Conservation (phyloP, 371 early-diverging fungal species). For the Massospora cicadina region DNA sequence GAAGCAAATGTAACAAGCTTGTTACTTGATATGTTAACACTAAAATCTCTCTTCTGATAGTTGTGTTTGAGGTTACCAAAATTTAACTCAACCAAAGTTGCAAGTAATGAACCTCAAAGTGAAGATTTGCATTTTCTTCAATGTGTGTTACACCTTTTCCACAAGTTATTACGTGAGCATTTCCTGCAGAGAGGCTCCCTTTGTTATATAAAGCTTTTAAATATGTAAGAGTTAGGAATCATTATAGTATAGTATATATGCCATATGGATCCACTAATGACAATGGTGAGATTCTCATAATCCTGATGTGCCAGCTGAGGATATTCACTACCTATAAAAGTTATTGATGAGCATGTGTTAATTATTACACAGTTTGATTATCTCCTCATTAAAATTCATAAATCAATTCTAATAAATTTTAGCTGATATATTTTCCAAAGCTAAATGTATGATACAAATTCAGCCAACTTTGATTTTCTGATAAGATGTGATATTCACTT, state of each 20-base stretch:
- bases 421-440: constrained; percentile 1
- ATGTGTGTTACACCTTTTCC: constrained; percentile 8
- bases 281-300: constrained; percentile 5
- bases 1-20: constrained; percentile 4
- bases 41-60: background rate
- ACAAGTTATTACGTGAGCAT: constrained; percentile 3
- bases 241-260: constrained; percentile 4
- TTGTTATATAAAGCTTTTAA: constrained; percentile 3
- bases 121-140: background rate
- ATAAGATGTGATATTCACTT: background rate
- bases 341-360: too few relatives aligned
- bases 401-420: background rate
- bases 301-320: constrained; percentile 6
- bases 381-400: constrained; percentile 6
- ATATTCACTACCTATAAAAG: constrained; percentile 2
- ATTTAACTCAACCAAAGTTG: constrained; percentile 8
- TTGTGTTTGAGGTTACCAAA: background rate
- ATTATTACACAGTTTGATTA: background rate
- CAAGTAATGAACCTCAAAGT: background rate
- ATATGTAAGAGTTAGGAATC: background rate
- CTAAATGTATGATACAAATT: constrained; percentile 3
- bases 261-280: background rate
- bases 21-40: background rate
- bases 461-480: background rate
- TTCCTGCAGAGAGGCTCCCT: background rate